Conservation (phyloP, 139 green algal genomes). For the Chlorella sp. region DNA sequence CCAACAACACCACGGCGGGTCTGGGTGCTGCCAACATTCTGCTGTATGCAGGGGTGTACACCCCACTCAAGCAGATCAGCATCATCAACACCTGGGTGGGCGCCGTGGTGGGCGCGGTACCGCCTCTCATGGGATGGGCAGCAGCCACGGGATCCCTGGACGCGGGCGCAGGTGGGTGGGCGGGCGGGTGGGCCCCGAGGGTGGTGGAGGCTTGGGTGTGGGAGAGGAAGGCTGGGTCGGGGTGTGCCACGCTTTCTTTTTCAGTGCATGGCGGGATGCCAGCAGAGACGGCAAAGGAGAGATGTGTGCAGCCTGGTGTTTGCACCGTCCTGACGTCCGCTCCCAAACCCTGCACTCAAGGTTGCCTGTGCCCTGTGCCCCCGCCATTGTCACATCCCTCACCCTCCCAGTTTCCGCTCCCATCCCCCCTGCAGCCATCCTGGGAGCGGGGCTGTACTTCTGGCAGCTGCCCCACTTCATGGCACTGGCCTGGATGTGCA, state of each 20-base stretch:
- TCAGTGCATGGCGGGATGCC: too few species aligned
- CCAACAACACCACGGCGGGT: conserved; percentile 83
- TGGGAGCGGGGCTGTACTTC: conserved; percentile 92
- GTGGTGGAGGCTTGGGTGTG: not conserved
- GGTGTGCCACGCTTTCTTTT: not conserved
- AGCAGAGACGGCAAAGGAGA: too few species aligned
- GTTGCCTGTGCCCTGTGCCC: too few species aligned
- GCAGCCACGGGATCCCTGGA: conserved; percentile 75
- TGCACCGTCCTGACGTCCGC: too few species aligned
- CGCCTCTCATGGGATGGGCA: conserved; percentile 98
- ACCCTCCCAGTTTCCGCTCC: not conserved
- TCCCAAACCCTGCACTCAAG: too few species aligned
- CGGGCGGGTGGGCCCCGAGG: too few species aligned
- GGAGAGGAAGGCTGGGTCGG: not conserved
- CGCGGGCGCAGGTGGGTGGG: conserved; percentile 36
- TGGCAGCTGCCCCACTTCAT: conserved; percentile 99
- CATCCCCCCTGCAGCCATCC: conserved; percentile 48
- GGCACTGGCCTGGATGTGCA: conserved; percentile 94
- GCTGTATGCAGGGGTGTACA: conserved; percentile 97
- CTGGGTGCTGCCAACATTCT: conserved; percentile 94
- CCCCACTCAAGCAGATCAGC: conserved; percentile 94
- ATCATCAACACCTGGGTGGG: conserved; percentile 96
- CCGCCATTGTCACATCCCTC: not conserved
- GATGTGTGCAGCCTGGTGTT: too few species aligned
- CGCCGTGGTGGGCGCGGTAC: conserved; percentile 96